Base-by-base conservation (phyloP, 768 basidiomycete genomes). In the Tylopilus subfusipes region DNA sequence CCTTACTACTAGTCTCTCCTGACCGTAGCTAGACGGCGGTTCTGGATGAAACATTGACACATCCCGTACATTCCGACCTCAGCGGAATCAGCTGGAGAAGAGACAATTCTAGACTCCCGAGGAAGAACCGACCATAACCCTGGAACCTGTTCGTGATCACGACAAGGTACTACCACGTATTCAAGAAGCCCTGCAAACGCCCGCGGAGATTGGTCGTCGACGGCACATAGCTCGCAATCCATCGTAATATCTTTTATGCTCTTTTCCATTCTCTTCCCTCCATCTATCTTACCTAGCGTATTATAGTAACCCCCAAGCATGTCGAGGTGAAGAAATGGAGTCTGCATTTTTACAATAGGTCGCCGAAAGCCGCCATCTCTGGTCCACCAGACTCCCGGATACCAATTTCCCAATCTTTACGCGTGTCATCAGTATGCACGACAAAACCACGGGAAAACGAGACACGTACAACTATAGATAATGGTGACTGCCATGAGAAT, bases 401-500 rank as follows among this genome's bases (percentile, higher is more conserved):
- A 52, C 94, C 93, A 49, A 97, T 94, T 71, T 97, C 94, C 88
- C 93, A 97, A 72, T 95, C 91, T 93, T 62, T 9, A 45, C 13
- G 18, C 16, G 38, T 5, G 11, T 16, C 10, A n/a, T 55, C 25
- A 53, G 14, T 9, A 8, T 34, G 29, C 14, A 34, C 31, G 18
- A 54, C 42, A 36, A 12, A 50, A 34, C 40, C 5, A 21, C 2
- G n/a, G n/a, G 16, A 36, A 52, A 54, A 25, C 3, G 30, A 54
- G 43, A 48, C 27, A 50, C 56, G 48, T 39, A 57, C 60, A 93
- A 72, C 91, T 88, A 72, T 97, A 97, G 72, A 98, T 97, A 68
- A 94, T 98, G 22, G 96, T 97, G 48, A 96, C 93, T 30, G 93
- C 94, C 93, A 98, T 95, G 60, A 98, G 78, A 67, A 97, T 97